Percentiles rank a stretch among this genome's conserved stretches.
Evolutionary conservation across 176 grass and related monocot species (phyloP).

Genomic region (Leersia perrieri): DNA sequence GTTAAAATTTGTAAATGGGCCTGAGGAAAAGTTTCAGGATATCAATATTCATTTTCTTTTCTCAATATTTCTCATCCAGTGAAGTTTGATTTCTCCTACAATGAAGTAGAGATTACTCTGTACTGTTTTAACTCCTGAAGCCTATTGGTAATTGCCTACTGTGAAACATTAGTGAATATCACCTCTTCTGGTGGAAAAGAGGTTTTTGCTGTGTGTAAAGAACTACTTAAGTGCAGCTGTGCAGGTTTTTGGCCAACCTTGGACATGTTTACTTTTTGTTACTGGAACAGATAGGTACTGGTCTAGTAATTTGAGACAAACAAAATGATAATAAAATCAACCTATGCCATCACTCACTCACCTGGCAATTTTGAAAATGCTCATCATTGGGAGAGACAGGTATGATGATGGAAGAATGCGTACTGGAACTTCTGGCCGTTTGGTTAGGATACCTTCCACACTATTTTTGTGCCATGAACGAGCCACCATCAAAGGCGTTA

Average conservation of each 20-base stretch:
- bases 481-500: conserved; percentile 90
- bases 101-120: background rate
- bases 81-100: background rate
- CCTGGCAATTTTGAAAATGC: conserved; percentile 94
- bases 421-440: conserved; percentile 51
- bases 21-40: background rate
- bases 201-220: background rate
- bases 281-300: background rate
- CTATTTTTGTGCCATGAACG: conserved; percentile 87
- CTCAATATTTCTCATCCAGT: background rate
- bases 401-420: conserved; percentile 74
- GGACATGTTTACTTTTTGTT: background rate
- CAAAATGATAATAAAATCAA: conserved; percentile 16
- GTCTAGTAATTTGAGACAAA: background rate
- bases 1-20: background rate
- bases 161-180: background rate
- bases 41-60: background rate
- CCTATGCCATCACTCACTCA: conserved; percentile 37
- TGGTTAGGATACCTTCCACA: conserved; percentile 70
- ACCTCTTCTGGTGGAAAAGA: background rate
- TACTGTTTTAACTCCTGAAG: background rate
- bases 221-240: background rate
- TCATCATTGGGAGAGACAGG: conserved; percentile 88
- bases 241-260: background rate
- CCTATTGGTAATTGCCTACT: background rate